phyloP scores from a whole-genome alignment of 225 moss, liverwort and hornwort species.

The Marchantia polymorpha region DNA sequence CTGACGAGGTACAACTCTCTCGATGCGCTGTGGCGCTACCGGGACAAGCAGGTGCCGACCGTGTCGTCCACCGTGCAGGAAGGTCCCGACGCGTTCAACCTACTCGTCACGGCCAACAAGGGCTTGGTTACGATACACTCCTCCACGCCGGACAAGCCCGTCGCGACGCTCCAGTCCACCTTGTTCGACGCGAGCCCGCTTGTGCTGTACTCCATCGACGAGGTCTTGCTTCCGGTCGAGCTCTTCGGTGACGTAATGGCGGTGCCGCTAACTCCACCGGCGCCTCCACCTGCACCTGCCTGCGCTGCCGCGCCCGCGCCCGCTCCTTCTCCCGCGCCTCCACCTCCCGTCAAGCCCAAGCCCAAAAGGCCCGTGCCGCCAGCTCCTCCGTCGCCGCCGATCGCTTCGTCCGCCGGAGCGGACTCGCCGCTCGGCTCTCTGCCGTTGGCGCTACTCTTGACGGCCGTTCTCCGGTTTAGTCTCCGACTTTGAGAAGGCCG shows the following conservation, averaged over 20 bases:
- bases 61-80: not conserved
- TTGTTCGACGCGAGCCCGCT: constrained; percentile 12
- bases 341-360: too few species aligned
- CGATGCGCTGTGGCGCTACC: not conserved
- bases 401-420: too few species aligned
- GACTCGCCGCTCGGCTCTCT: too few species aligned
- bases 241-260: not conserved
- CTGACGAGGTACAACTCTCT: constrained; percentile 1
- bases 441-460: too few species aligned
- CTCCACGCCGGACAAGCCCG: not conserved
- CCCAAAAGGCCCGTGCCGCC: too few species aligned
- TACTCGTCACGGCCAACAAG: not conserved
- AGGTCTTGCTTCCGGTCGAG: constrained; percentile 12
- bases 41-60: not conserved
- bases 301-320: not conserved
- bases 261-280: constrained; percentile 2
- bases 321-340: too few species aligned
- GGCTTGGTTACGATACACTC: not conserved
- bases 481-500: too few species aligned
- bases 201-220: constrained; percentile 14
- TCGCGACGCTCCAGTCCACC: constrained; percentile 10
- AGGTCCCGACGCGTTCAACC: not conserved
- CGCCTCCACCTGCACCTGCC: not conserved
- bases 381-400: too few species aligned
- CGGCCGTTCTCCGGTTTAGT: too few species aligned